These are phyloP conservation scores for Saprolegnia parasitica DNA, from an alignment of 352 stramenopile species.

Conservation along the genomic window DNA sequence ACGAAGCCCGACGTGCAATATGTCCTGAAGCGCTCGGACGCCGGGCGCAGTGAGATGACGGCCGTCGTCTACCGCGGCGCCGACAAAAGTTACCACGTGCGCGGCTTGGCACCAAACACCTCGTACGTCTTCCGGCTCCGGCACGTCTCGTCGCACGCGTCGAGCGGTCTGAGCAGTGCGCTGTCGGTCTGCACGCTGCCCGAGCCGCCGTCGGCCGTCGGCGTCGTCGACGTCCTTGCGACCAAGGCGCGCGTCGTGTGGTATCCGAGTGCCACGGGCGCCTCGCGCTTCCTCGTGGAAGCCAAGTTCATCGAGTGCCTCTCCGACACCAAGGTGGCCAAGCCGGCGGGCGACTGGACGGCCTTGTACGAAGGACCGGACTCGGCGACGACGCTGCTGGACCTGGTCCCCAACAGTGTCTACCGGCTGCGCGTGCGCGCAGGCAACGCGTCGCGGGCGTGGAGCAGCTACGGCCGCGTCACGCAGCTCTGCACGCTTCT, in stretches of 20 bases:
- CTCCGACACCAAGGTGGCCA: slow-evolving; percentile 6
- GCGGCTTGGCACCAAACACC: slow-evolving; percentile 77
- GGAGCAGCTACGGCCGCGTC: slow-evolving; percentile 69
- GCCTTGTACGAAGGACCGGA: slow-evolving; percentile 79
- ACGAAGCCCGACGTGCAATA: slow-evolving; percentile 70
- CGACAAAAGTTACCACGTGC: slow-evolving; percentile 39
- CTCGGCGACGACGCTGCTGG: slow-evolving; percentile 47
- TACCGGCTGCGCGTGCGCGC: slow-evolving; percentile 83
- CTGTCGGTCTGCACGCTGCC: slow-evolving; percentile 68
- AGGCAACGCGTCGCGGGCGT: slow-evolving; percentile 56
- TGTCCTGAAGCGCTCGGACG: slow-evolving; percentile 68
- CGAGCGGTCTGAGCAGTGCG: slow-evolving; percentile 68
- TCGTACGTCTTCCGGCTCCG: slow-evolving; percentile 81
- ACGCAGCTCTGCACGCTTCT: slow-evolving; percentile 75
- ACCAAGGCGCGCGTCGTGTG: slow-evolving; percentile 65
- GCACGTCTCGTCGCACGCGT: slow-evolving; percentile 64
- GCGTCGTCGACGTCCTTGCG: slow-evolving; percentile 50
- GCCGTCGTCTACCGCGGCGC: slow-evolving; percentile 72
- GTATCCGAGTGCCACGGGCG: slow-evolving; percentile 70
- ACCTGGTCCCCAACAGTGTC: slow-evolving; percentile 69
- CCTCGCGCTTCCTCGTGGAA: slow-evolving; percentile 70
- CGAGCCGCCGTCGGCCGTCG: slow-evolving; percentile 46
- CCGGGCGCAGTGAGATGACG: slow-evolving; percentile 43
- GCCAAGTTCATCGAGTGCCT: slow-evolving; percentile 65
- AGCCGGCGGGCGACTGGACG: slow-evolving; percentile 44